Percentiles rank a stretch among this genome's conserved stretches.
phyloP scores from a whole-genome alignment of 306 rosid species.

The Inga leiocalycina region DNA sequence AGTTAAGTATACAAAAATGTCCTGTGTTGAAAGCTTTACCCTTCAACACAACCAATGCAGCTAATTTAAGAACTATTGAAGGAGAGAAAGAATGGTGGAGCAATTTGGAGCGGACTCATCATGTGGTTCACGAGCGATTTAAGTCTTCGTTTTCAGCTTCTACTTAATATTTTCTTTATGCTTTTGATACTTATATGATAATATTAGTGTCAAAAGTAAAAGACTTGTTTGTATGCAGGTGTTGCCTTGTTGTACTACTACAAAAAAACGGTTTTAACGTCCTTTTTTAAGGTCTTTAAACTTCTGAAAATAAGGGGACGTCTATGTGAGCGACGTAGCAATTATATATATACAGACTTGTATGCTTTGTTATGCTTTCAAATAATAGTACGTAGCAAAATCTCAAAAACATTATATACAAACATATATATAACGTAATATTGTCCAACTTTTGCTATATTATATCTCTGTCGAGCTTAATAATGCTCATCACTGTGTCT shows the following conservation, averaged over 20 bases:
- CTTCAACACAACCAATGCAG: neutral
- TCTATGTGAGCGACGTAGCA: neutral
- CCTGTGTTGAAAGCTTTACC: neutral
- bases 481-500: too few relatives aligned
- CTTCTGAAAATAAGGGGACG: too few relatives aligned
- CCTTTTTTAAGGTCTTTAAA: too few relatives aligned
- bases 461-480: too few relatives aligned
- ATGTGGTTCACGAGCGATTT: neutral
- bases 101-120: slow-evolving; percentile 23
- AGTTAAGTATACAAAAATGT: neutral
- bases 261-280: too few relatives aligned
- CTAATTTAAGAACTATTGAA: too few relatives aligned
- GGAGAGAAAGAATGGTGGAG: slow-evolving; percentile 28
- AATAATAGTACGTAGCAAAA: too few relatives aligned
- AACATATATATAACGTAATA: too few relatives aligned
- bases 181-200: neutral
- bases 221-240: neutral
- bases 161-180: slow-evolving; percentile 7
- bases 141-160: slow-evolving; percentile 11
- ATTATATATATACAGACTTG: neutral
- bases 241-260: neutral
- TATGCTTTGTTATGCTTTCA: too few relatives aligned
- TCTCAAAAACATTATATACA: too few relatives aligned
- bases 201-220: neutral
- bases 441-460: too few relatives aligned